These are phyloP conservation scores for Aspergillus aculeatinus DNA, from an alignment of 2,329 filamentous ascomycete species.

Conservation along the genomic window DNA sequence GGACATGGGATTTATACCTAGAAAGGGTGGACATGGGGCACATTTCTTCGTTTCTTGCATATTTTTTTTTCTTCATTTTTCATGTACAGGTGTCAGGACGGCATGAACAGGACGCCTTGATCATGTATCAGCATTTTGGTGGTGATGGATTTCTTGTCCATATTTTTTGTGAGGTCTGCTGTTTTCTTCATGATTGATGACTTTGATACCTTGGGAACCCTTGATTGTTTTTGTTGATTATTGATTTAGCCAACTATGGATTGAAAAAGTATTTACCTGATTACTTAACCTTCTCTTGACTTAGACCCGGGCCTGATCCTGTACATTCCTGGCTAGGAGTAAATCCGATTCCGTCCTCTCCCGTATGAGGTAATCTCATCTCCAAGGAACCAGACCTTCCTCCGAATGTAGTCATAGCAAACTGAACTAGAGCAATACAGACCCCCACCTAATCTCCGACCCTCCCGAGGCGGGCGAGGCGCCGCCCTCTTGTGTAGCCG, in stretches of 20 bases:
- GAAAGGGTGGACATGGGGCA: not conserved
- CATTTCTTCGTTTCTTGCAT: not conserved
- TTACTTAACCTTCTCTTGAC: not conserved
- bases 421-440: no score
- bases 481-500: no score
- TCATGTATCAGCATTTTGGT: not conserved
- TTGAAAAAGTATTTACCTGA: not conserved
- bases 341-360: no score
- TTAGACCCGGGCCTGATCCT: no score
- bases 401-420: no score
- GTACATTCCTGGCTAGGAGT: no score
- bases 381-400: no score
- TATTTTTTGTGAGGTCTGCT: not conserved
- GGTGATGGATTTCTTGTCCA: not conserved
- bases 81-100: not conserved
- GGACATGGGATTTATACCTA: not conserved
- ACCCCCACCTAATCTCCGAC: no score
- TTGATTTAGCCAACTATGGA: not conserved
- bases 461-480: no score
- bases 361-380: no score
- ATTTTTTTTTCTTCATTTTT: conserved; percentile 1
- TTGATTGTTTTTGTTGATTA: not conserved
- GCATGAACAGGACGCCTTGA: not conserved
- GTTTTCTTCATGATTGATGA: not conserved
- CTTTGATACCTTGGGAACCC: not conserved